These are phyloP conservation scores for Candida morakotiae DNA, from an alignment of 805 yeast species.

Conservation along the genomic window DNA sequence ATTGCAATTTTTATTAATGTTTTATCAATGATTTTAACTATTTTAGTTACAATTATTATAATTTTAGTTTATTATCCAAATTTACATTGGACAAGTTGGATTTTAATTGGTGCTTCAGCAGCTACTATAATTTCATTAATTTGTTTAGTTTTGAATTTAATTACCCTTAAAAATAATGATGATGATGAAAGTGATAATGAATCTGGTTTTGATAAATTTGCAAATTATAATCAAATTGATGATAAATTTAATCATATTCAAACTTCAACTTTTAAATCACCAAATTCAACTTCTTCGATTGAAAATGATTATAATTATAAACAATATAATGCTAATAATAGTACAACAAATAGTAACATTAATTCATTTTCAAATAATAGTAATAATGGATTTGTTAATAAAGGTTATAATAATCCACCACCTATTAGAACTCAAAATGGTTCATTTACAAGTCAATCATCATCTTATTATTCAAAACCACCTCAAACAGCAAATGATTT, in stretches of 20 bases:
- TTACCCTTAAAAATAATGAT: slow-evolving; percentile 21
- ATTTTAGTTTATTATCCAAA: slow-evolving; percentile 62
- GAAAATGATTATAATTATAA: slow-evolving; percentile 24
- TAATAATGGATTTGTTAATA: slow-evolving; percentile 1
- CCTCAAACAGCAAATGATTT: slow-evolving; percentile 33
- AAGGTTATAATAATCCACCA: slow-evolving; percentile 1
- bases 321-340: not conserved
- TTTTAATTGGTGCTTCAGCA: slow-evolving; percentile 63
- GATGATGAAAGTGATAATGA: slow-evolving; percentile 14
- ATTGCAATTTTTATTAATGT: slow-evolving; percentile 43
- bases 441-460: slow-evolving; percentile 4
- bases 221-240: slow-evolving; percentile 12
- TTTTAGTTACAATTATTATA: slow-evolving; percentile 50
- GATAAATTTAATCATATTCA: slow-evolving; percentile 14
- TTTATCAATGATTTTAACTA: slow-evolving; percentile 50
- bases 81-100: slow-evolving; percentile 70
- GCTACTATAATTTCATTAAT: slow-evolving; percentile 50
- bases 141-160: slow-evolving; percentile 34
- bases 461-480: slow-evolving; percentile 25
- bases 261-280: slow-evolving; percentile 5
- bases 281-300: slow-evolving; percentile 10
- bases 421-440: not conserved
- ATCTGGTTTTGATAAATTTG: slow-evolving; percentile 7
- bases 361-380: not conserved
- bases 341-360: not conserved